Conservation (phyloP, 2,329 filamentous ascomycete genomes). For the Orbilia quercus region DNA sequence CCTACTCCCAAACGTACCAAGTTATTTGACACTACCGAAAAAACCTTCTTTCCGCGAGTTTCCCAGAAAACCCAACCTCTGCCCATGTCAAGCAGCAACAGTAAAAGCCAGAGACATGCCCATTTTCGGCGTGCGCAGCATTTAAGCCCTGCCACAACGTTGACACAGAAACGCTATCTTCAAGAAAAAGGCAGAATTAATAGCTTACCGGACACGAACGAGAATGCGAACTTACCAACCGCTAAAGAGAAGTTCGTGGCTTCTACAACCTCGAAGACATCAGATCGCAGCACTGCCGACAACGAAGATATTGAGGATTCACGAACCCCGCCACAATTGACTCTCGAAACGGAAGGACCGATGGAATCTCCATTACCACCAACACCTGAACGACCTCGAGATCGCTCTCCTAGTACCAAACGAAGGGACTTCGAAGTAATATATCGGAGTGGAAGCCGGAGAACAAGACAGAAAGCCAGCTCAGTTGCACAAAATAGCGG, state of each 20-base stretch:
- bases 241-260: neutral
- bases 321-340: slow-evolving; percentile 32
- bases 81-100: neutral
- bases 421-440: slow-evolving; percentile 36
- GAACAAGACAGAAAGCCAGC: neutral
- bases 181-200: slow-evolving; percentile 25
- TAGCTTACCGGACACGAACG: slow-evolving; percentile 2
- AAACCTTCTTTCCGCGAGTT: neutral
- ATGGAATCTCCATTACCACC: slow-evolving; percentile 37
- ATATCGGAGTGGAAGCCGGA: slow-evolving; percentile 43
- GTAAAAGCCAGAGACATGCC: too few relatives aligned
- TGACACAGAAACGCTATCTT: slow-evolving; percentile 23
- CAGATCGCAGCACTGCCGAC: neutral
- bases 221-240: neutral
- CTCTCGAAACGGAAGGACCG: slow-evolving; percentile 10
- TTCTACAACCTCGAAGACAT: neutral
- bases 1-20: slow-evolving; percentile 42
- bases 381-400: slow-evolving; percentile 15
- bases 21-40: slow-evolving; percentile 5
- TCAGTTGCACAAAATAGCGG: neutral
- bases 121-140: neutral
- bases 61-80: neutral
- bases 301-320: slow-evolving; percentile 13
- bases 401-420: slow-evolving; percentile 33
- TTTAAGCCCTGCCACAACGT: neutral